Evolutionary conservation across 2,329 filamentous ascomycete genomes (phyloP).

Genomic region (Fusarium pininemorale): DNA sequence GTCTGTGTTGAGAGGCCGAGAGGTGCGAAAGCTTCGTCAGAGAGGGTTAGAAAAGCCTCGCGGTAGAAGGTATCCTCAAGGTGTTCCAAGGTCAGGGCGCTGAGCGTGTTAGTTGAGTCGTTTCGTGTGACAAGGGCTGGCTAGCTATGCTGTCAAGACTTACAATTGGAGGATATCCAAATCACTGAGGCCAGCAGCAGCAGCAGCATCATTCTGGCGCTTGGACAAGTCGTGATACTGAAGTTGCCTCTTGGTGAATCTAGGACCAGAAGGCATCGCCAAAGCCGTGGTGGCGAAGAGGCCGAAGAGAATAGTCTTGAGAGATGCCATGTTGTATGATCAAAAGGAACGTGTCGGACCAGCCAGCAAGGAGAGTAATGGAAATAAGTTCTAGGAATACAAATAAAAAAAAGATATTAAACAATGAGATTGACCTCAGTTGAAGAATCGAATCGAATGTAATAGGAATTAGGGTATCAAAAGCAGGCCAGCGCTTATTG

Average conservation of each 20-base stretch:
- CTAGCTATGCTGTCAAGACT: conserved; percentile 37
- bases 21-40: conserved; percentile 70
- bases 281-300: conserved; percentile 56
- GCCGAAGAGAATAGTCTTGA: conserved; percentile 55
- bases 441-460: conserved; percentile 6
- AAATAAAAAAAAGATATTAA: conserved; percentile 8
- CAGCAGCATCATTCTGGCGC: conserved; percentile 61
- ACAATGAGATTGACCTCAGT: conserved; percentile 1
- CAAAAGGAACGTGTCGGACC: conserved; percentile 30
- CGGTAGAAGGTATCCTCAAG: conserved; percentile 79
- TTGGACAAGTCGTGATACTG: conserved; percentile 58
- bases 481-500: conserved; percentile 39
- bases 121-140: neutral
- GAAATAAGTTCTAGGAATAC: neutral
- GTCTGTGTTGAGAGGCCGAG: conserved; percentile 45
- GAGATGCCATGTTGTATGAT: conserved; percentile 46
- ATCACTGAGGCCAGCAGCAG: conserved; percentile 58
- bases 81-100: conserved; percentile 76
- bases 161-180: conserved; percentile 69
- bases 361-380: conserved; percentile 29
- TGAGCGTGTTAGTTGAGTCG: conserved; percentile 20
- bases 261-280: conserved; percentile 58
- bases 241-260: conserved; percentile 55
- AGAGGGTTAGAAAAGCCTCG: conserved; percentile 74
- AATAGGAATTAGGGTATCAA: conserved; percentile 17